Evolutionary conservation across 2,329 filamentous ascomycete genomes (phyloP).

Genomic region (Beauveria australis): DNA sequence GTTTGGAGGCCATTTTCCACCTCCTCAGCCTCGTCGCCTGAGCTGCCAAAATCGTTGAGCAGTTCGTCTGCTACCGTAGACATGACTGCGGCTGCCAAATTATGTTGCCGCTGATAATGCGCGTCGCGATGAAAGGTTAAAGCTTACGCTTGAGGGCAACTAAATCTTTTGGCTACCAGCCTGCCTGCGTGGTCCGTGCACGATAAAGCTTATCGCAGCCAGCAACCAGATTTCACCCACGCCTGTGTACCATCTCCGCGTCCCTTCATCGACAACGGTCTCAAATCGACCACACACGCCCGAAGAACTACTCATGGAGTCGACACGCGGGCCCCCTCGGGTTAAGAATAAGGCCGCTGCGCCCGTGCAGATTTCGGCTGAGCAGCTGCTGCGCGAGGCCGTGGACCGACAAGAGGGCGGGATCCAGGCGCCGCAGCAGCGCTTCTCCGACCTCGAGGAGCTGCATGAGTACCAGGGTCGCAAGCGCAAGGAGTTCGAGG

Average conservation of each 20-base stretch:
- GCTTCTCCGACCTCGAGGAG: conserved; percentile 94
- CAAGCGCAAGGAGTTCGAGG: conserved; percentile 93
- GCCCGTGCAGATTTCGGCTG: conserved; percentile 84
- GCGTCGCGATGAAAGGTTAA: not conserved
- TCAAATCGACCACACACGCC: not conserved
- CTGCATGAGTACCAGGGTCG: conserved; percentile 94
- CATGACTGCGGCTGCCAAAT: conserved; percentile 41
- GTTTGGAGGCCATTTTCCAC: conserved; percentile 40
- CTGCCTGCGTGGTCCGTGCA: conserved; percentile 8
- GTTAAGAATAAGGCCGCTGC: conserved; percentile 98
- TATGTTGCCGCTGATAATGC: not conserved
- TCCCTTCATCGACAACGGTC: not conserved
- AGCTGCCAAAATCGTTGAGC: conserved; percentile 60
- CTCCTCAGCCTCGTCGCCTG: conserved; percentile 66
- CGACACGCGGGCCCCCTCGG: conserved; percentile 80
- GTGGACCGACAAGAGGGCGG: conserved; percentile 90
- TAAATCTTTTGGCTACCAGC: conserved; percentile 11
- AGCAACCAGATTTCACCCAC: conserved; percentile 5
- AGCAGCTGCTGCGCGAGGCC: conserved; percentile 93
- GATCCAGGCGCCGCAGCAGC: conserved; percentile 83
- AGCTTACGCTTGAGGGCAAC: not conserved
- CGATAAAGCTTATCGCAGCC: conserved; percentile 10
- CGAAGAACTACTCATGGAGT: conserved; percentile 59
- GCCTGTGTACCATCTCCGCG: not conserved
- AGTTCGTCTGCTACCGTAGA: conserved; percentile 89